Conservation (phyloP, 1,284 basidiomycete species). For the Cerioporus squamosus region DNA sequence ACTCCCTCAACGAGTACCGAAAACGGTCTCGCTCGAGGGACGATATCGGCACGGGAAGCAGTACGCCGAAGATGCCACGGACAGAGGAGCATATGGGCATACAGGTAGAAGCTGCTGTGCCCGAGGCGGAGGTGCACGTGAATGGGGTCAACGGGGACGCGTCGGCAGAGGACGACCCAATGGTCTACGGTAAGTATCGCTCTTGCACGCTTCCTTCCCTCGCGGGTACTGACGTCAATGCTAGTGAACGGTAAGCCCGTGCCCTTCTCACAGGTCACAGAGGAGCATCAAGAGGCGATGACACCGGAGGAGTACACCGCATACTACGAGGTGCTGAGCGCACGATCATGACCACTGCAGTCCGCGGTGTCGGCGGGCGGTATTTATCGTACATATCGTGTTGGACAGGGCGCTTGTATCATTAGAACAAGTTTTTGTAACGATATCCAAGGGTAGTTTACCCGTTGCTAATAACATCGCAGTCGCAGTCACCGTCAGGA, state of each 20-base stretch:
- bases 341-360: slow-evolving; percentile 6
- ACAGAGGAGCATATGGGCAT: slow-evolving; percentile 35
- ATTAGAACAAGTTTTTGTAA: no score
- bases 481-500: no score
- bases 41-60: slow-evolving; percentile 48
- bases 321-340: slow-evolving; percentile 62
- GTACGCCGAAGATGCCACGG: slow-evolving; percentile 49
- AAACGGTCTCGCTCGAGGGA: slow-evolving; percentile 73
- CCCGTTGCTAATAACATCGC: no score
- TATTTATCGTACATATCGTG: no score
- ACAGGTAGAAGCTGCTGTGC: slow-evolving; percentile 15
- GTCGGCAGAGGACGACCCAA: slow-evolving; percentile 50
- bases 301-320: slow-evolving; percentile 84
- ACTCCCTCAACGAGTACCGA: slow-evolving; percentile 67
- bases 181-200: slow-evolving; percentile 61
- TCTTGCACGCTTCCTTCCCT: background rate
- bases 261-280: slow-evolving; percentile 74
- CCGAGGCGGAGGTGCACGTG: slow-evolving; percentile 22
- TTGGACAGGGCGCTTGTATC: no score
- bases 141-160: slow-evolving; percentile 1
- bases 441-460: no score
- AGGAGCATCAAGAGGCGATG: slow-evolving; percentile 84
- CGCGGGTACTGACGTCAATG: background rate
- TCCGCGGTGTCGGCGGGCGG: no score
- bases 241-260: slow-evolving; percentile 73